Evolutionary conservation across 1,284 basidiomycete genomes (phyloP), one percentile per base, ranked within the genome.

Genomic region (Megacollybia platyphylla): DNA sequence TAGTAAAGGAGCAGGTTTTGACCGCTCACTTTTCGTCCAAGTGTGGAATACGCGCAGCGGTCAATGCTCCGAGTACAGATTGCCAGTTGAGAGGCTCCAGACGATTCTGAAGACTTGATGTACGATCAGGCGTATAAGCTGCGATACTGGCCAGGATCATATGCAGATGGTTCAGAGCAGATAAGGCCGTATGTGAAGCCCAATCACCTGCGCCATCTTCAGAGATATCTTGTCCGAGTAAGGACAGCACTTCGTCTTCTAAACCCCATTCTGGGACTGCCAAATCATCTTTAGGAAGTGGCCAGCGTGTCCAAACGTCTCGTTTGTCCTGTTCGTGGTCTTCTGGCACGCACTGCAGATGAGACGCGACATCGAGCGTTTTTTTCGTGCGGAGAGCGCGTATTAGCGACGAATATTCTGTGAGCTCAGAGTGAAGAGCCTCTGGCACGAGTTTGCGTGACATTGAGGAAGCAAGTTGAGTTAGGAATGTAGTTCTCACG

Each of bases 281-380:
- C 2, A 79, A 64, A 46, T 81, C 76, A n/a, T 64, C 62, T 2
- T 64, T 49, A 7, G 71, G 64, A 26, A 80, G 64, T 4, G 79
- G 79, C 79, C 79, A 83, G 13, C 76, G 68, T 1, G 76, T 79
- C 78, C 77, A 80, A 4, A 58, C 62, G 48, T 77, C 63, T 32
- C 63, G 57, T 46, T 44, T 47, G 31, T 39, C 44, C 32, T 28
- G 40, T 9, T 40, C 35, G 17, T 48, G 42, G 32, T 38, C 39
- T 40, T 44, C 46, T 11, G 41, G 32, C 18, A 18, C 11, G 11
- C 5, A 5, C 13, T 37, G n/a, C 4, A 24, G 36, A 15, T 37
- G 71, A 2, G 64, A 57, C 4, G 70, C 57, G 30, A 81, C 60
- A 56, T 80, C 76, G 36, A 77, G 65, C 2, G 67, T 65, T 44